A percentile compares a stretch with the other conserved stretches of the same genome.
Evolutionary conservation across 768 basidiomycete species (phyloP).

Genomic region (Macrolepiota dolichaula): DNA sequence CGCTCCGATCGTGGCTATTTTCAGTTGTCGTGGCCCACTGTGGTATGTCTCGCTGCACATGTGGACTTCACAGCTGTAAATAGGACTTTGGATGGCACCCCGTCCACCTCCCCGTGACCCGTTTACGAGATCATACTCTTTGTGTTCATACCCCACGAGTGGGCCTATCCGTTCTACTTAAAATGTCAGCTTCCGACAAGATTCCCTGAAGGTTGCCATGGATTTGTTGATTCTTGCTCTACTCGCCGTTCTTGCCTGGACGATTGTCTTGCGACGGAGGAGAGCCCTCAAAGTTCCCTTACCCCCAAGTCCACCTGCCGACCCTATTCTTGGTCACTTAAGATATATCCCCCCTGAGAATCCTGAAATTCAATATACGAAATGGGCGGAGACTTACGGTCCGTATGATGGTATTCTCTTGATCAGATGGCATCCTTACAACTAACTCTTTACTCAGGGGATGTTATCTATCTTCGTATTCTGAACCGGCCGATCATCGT

Average conservation of each 20-base stretch:
- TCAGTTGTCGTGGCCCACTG: no score
- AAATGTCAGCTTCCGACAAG: no score
- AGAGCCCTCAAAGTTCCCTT: not conserved
- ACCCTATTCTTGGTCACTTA: slow-evolving; percentile 2
- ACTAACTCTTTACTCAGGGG: not conserved
- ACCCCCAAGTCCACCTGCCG: not conserved
- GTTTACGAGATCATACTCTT: no score
- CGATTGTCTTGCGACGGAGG: not conserved
- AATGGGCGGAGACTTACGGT: slow-evolving; percentile 8
- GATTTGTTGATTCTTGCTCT: not conserved
- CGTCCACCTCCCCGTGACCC: no score
- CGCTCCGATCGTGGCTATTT: no score
- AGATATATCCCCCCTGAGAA: not conserved
- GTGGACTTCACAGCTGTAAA: no score
- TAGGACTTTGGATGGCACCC: no score
- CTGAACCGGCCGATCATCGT: slow-evolving; percentile 9
- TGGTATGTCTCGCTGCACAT: no score
- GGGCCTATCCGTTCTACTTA: not conserved
- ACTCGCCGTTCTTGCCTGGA: not conserved
- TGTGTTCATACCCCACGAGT: no score
- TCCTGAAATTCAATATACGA: not conserved
- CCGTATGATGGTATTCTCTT: not conserved
- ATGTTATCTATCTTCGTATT: not conserved
- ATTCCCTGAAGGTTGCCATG: not conserved
- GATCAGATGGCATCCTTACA: not conserved